Evolutionary conservation across 108 stramenopile genomes (phyloP).

Genomic region (Cylindrotheca closterium): DNA sequence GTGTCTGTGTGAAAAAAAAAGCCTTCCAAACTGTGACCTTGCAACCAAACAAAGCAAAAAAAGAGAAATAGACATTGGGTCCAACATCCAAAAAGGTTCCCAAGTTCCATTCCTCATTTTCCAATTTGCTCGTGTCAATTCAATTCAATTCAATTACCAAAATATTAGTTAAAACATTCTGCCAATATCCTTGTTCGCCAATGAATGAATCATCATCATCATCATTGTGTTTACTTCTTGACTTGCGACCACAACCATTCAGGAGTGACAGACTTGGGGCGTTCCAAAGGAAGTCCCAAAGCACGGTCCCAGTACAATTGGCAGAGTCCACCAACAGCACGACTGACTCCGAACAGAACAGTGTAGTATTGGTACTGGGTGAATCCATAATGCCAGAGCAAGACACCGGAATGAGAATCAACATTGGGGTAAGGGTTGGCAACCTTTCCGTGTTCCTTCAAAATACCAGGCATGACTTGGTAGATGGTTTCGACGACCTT

Average conservation of each 20-base stretch:
- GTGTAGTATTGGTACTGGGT: conserved; percentile 99
- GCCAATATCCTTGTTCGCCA: too few relatives aligned
- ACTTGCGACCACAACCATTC: conserved; percentile 93
- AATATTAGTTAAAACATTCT: too few relatives aligned
- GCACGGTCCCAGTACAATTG: conserved; percentile 99
- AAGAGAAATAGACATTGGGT: too few relatives aligned
- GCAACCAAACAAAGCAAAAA: too few relatives aligned
- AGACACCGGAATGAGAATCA: conserved; percentile 97
- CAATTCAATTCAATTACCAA: too few relatives aligned
- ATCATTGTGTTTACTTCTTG: too few relatives aligned
- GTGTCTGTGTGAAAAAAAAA: too few relatives aligned
- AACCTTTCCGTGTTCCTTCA: conserved; percentile 99
- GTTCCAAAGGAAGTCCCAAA: conserved; percentile 96
- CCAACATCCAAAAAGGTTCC: too few relatives aligned
- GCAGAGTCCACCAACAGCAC: conserved; percentile 95
- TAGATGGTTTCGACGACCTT: conserved; percentile 99
- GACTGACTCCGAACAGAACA: conserved; percentile 97
- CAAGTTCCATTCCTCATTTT: too few relatives aligned
- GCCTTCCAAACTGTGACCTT: too few relatives aligned
- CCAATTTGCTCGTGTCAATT: too few relatives aligned
- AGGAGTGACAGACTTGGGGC: conserved; percentile 98
- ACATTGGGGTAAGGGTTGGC: conserved; percentile 99
- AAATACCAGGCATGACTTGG: conserved; percentile 95
- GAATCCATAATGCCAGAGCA: conserved; percentile 99
- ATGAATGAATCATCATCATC: too few relatives aligned